phyloP scores from a whole-genome alignment of 2,329 filamentous ascomycete species.

The Septoria petroselini region DNA sequence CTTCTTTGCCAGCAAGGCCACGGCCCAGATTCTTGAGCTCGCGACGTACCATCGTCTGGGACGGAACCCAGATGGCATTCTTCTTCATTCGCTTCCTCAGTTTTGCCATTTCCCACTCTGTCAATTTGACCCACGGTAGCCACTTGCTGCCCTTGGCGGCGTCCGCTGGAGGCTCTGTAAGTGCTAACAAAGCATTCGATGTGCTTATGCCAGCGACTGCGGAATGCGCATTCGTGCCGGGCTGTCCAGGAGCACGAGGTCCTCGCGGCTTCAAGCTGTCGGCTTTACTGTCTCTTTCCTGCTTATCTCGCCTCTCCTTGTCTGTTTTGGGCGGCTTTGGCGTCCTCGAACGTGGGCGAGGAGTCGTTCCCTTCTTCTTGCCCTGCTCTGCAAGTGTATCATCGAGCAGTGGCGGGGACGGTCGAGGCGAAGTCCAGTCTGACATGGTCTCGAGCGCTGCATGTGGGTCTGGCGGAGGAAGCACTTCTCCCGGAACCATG shows the following conservation, averaged over 20 bases:
- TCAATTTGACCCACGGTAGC: constrained; percentile 62
- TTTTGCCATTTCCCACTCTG: constrained; percentile 66
- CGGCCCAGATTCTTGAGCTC: constrained; percentile 71
- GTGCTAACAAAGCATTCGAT: constrained; percentile 58
- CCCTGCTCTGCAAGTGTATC: constrained; percentile 22
- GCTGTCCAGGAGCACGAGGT: constrained; percentile 43
- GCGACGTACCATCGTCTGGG: constrained; percentile 78
- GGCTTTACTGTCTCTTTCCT: constrained; percentile 39
- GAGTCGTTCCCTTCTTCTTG: constrained; percentile 22
- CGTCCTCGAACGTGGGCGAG: constrained; percentile 35
- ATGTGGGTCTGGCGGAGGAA: constrained; percentile 46
- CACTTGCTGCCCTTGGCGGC: constrained; percentile 59
- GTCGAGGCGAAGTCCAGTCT: constrained; percentile 39
- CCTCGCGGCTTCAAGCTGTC: constrained; percentile 42
- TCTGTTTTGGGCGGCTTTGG: constrained; percentile 40
- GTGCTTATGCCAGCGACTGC: constrained; percentile 58
- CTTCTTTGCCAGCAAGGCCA: constrained; percentile 44
- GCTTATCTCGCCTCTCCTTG: constrained; percentile 29
- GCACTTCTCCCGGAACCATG: constrained; percentile 45
- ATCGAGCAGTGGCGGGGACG: constrained; percentile 35
- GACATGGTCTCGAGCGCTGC: constrained; percentile 39
- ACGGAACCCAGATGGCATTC: constrained; percentile 80
- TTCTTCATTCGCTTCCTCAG: constrained; percentile 87
- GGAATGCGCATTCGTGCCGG: constrained; percentile 55
- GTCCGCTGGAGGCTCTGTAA: constrained; percentile 59